Conservation (phyloP, 371 early-diverging fungal genomes). For the Mucor indicus region DNA sequence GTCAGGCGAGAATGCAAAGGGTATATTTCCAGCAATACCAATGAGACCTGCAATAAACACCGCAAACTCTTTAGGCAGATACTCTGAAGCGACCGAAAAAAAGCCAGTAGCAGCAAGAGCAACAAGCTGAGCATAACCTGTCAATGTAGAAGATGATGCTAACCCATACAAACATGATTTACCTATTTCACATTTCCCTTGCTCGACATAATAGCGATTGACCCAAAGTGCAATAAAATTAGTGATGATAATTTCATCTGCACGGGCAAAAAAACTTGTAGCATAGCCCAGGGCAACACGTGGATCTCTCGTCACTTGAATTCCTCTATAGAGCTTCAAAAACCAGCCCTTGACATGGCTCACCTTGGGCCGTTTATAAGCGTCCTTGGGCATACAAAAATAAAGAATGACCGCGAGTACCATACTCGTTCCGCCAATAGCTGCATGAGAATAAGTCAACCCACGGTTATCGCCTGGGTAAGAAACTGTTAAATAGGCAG, state of each 20-base stretch:
- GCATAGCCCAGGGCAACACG: slow-evolving; percentile 58
- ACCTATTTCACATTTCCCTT: slow-evolving; percentile 47
- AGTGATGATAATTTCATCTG: slow-evolving; percentile 73
- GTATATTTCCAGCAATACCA: slow-evolving; percentile 59
- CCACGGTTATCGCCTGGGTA: slow-evolving; percentile 23
- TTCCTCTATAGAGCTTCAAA: slow-evolving; percentile 10
- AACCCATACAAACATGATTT: slow-evolving; percentile 40
- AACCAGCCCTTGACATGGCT: slow-evolving; percentile 7
- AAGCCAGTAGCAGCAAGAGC: slow-evolving; percentile 70
- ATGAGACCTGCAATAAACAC: slow-evolving; percentile 53
- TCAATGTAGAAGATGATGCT: slow-evolving; percentile 54
- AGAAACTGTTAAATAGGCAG: slow-evolving; percentile 25
- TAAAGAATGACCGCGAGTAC: slow-evolving; percentile 28
- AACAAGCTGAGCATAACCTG: slow-evolving; percentile 69
- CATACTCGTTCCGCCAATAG: slow-evolving; percentile 42
- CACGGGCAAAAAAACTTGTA: slow-evolving; percentile 69
- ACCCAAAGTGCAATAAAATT: slow-evolving; percentile 78
- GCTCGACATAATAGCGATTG: slow-evolving; percentile 55
- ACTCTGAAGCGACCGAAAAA: slow-evolving; percentile 52
- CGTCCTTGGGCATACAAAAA: slow-evolving; percentile 37
- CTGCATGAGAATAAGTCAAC: slow-evolving; percentile 21
- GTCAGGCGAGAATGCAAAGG: slow-evolving; percentile 53
- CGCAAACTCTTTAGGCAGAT: slow-evolving; percentile 44
- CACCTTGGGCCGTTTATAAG: slow-evolving; percentile 3
- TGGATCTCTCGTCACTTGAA: slow-evolving; percentile 55